phyloP scores from a whole-genome alignment of 495 filamentous ascomycete genomes.

The Cryomyces minteri region DNA sequence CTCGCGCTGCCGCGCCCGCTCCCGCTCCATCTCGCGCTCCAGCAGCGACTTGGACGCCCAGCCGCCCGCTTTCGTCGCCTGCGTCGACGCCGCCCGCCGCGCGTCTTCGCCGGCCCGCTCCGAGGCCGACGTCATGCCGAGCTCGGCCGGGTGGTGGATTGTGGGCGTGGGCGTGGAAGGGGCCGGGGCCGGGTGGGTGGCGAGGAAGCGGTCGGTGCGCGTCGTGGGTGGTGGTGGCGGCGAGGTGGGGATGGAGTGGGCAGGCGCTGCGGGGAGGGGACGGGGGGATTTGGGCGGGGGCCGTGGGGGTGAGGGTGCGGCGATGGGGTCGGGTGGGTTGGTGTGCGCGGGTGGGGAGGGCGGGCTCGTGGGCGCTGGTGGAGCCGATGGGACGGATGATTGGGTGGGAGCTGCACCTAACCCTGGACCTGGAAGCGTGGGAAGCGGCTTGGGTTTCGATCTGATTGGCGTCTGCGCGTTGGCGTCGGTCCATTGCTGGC shows the following conservation, averaged over 20 bases:
- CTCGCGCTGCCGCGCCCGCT: slow-evolving; percentile 78
- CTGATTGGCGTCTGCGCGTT: slow-evolving; percentile 12
- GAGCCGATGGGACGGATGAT: neutral
- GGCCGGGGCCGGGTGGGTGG: slow-evolving; percentile 25
- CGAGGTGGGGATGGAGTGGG: slow-evolving; percentile 15
- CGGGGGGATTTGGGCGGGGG: neutral
- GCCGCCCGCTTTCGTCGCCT: slow-evolving; percentile 52
- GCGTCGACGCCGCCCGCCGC: slow-evolving; percentile 40
- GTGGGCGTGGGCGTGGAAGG: slow-evolving; percentile 20
- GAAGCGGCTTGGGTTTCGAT: slow-evolving; percentile 14
- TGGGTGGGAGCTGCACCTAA: slow-evolving; percentile 21
- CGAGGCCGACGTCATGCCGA: slow-evolving; percentile 27
- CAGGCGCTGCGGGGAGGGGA: slow-evolving; percentile 18
- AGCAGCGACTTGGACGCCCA: slow-evolving; percentile 70
- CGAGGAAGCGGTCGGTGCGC: slow-evolving; percentile 27
- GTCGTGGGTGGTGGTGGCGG: neutral
- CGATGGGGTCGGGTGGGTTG: slow-evolving; percentile 5
- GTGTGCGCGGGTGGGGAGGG: neutral
- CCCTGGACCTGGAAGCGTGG: slow-evolving; percentile 10
- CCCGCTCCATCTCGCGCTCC: slow-evolving; percentile 90
- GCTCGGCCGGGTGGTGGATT: slow-evolving; percentile 38
- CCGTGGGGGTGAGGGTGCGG: neutral
- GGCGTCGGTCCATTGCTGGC: slow-evolving; percentile 36
- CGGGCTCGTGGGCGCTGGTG: neutral
- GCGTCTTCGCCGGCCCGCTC: slow-evolving; percentile 55